These are phyloP conservation scores for Astrocystis sublimbata DNA, from an alignment of 495 filamentous ascomycete genomes.

Conservation along the genomic window DNA sequence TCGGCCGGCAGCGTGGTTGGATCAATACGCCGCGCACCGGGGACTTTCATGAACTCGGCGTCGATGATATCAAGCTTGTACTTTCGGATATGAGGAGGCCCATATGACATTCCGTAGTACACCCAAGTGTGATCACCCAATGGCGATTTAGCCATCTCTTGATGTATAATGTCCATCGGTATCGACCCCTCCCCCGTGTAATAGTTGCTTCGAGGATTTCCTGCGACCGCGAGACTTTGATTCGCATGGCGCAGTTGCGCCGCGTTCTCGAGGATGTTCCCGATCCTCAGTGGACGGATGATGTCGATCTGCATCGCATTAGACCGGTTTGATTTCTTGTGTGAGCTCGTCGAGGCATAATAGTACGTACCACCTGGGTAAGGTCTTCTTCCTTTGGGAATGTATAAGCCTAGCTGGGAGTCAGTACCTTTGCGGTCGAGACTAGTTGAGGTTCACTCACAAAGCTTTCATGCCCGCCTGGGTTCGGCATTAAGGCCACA, in stretches of 20 bases:
- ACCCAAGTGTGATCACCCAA: constrained; percentile 49
- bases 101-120: constrained; percentile 55
- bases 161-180: constrained; percentile 39
- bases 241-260: constrained; percentile 57
- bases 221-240: constrained; percentile 48
- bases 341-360: not conserved
- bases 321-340: not conserved
- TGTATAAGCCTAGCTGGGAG: constrained; percentile 41
- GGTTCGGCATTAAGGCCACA: constrained; percentile 51
- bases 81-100: constrained; percentile 30
- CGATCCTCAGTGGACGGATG: constrained; percentile 53
- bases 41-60: constrained; percentile 40
- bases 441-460: constrained; percentile 25
- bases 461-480: constrained; percentile 47
- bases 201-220: constrained; percentile 46
- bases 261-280: constrained; percentile 57
- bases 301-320: constrained; percentile 38
- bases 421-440: not conserved
- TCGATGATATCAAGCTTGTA: constrained; percentile 36
- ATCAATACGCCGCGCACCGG: constrained; percentile 40
- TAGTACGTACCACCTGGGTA: constrained; percentile 30
- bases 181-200: constrained; percentile 44
- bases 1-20: constrained; percentile 34
- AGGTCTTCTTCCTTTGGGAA: constrained; percentile 55
- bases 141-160: constrained; percentile 38